A percentile compares a stretch with the other conserved stretches of the same genome.
phyloP scores from a whole-genome alignment of 352 stramenopile genomes.

The Globisporangium alternatum region DNA sequence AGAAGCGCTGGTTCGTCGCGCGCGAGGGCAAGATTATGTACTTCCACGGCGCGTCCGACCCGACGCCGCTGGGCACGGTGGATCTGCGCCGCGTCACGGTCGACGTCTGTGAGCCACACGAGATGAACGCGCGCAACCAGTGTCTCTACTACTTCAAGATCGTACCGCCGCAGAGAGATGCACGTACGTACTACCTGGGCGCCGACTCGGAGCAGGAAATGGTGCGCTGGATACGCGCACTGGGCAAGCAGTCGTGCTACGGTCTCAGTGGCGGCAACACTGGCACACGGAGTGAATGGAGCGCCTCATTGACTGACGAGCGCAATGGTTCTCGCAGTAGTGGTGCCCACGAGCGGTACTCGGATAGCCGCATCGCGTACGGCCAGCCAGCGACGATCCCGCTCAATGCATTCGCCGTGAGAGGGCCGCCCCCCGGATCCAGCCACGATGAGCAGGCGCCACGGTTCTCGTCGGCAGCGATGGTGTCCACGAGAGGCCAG shows the following conservation, averaged over 20 bases:
- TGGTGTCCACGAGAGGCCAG: neutral
- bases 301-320: slow-evolving; percentile 3
- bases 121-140: slow-evolving; percentile 63
- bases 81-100: slow-evolving; percentile 56
- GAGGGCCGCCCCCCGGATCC: neutral
- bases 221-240: slow-evolving; percentile 58
- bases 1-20: slow-evolving; percentile 81
- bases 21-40: slow-evolving; percentile 81
- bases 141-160: slow-evolving; percentile 71
- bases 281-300: neutral
- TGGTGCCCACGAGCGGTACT: slow-evolving; percentile 15
- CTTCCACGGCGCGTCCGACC: slow-evolving; percentile 58
- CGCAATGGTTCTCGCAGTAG: neutral
- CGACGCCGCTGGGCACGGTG: slow-evolving; percentile 64
- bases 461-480: slow-evolving; percentile 5
- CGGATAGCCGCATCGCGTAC: slow-evolving; percentile 22
- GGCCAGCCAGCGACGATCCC: slow-evolving; percentile 11
- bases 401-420: slow-evolving; percentile 4
- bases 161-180: slow-evolving; percentile 44
- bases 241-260: slow-evolving; percentile 49
- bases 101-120: slow-evolving; percentile 49
- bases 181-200: slow-evolving; percentile 74
- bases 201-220: slow-evolving; percentile 69
- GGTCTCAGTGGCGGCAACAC: slow-evolving; percentile 5
- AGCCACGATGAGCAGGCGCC: neutral